These are phyloP conservation scores for Cryphonectria parasitica DNA, from an alignment of 2,329 filamentous ascomycete genomes.

Conservation along the genomic window DNA sequence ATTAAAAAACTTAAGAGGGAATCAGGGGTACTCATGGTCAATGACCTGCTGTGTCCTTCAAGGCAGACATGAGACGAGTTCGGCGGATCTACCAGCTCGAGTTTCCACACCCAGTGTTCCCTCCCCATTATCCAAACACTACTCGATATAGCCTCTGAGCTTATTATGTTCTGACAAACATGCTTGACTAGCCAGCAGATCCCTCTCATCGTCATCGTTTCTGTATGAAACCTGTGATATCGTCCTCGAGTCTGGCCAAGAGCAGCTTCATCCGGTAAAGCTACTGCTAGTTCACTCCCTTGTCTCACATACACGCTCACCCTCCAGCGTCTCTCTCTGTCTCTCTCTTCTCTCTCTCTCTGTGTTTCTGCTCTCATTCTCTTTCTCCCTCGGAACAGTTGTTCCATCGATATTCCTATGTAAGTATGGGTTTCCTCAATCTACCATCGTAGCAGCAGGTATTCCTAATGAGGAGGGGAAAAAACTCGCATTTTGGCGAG, in stretches of 20 bases:
- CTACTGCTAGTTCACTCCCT: not conserved
- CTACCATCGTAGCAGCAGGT: not conserved
- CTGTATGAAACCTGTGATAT: not conserved
- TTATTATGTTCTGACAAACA: not conserved
- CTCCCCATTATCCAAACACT: not conserved
- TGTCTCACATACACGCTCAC: not conserved
- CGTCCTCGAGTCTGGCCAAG: not conserved
- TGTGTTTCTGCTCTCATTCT: not conserved
- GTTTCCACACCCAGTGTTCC: not conserved
- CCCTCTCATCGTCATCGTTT: not conserved
- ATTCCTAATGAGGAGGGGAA: not conserved
- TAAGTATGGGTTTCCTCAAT: not conserved
- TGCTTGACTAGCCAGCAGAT: not conserved
- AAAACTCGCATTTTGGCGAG: not conserved
- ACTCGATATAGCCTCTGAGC: not conserved
- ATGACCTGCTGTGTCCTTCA: constrained; percentile 14
- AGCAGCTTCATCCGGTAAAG: not conserved
- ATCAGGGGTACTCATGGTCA: constrained; percentile 5
- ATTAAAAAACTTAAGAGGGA: not conserved
- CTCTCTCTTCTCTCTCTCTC: not conserved
- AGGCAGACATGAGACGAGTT: constrained; percentile 17
- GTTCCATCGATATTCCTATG: not conserved
- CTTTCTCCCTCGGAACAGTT: not conserved
- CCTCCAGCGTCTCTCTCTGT: not conserved
- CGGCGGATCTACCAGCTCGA: constrained; percentile 14